Evolutionary conservation across 768 basidiomycete genomes (phyloP).

Genomic region (Russula ochroleuca): DNA sequence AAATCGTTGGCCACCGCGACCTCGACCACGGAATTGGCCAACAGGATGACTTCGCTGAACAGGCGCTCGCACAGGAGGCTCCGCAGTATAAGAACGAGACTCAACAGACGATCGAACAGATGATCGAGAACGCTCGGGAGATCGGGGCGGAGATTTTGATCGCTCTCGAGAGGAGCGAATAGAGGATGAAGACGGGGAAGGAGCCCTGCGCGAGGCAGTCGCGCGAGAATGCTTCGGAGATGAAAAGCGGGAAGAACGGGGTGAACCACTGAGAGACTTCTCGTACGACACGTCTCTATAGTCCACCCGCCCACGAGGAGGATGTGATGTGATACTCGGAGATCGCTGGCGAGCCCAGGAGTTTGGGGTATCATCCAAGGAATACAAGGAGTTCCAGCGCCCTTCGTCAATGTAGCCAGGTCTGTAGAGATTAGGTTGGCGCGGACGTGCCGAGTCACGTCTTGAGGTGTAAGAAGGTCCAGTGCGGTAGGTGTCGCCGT

Average conservation of each 20-base stretch:
- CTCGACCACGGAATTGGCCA: slow-evolving; percentile 13
- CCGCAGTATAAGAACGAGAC: slow-evolving; percentile 38
- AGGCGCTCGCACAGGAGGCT: slow-evolving; percentile 13
- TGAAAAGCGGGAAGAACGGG: slow-evolving; percentile 22
- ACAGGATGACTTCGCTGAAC: slow-evolving; percentile 23
- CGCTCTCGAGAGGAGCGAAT: slow-evolving; percentile 36
- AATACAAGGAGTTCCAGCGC: slow-evolving; percentile 33
- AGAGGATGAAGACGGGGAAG: slow-evolving; percentile 32
- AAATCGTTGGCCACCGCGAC: slow-evolving; percentile 4
- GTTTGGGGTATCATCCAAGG: slow-evolving; percentile 31
- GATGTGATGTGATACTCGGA: slow-evolving; percentile 14
- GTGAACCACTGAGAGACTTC: slow-evolving; percentile 20
- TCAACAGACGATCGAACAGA: slow-evolving; percentile 55
- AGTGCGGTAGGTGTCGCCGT: slow-evolving; percentile 47
- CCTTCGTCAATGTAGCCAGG: slow-evolving; percentile 41
- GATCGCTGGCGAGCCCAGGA: slow-evolving; percentile 19
- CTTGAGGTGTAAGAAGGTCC: slow-evolving; percentile 36
- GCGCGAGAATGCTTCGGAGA: slow-evolving; percentile 28
- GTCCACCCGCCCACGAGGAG: slow-evolving; percentile 21
- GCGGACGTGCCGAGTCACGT: slow-evolving; percentile 39
- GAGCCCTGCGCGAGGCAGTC: slow-evolving; percentile 17
- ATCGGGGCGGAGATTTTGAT: slow-evolving; percentile 33
- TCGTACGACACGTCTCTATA: slow-evolving; percentile 23
- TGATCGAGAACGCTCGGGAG: slow-evolving; percentile 35
- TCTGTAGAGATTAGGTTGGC: slow-evolving; percentile 47